These are phyloP conservation scores for Benincasa hispida DNA, from an alignment of 306 rosid species.

Conservation along the genomic window DNA sequence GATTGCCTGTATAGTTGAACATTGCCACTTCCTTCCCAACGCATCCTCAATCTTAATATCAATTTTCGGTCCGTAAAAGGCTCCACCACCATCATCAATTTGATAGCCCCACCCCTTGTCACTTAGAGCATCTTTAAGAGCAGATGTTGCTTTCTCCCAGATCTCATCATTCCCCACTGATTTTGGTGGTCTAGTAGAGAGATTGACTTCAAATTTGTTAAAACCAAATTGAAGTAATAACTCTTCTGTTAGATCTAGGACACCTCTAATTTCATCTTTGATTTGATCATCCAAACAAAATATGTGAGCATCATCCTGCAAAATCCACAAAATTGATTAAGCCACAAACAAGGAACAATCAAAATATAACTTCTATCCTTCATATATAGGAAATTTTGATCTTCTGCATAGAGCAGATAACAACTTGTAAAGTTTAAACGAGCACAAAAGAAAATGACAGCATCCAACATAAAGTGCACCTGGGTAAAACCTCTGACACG, in stretches of 20 bases:
- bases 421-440: background rate
- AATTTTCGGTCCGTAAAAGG: slow-evolving; percentile 96
- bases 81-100: slow-evolving; percentile 96
- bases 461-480: slow-evolving; percentile 21
- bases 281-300: slow-evolving; percentile 90
- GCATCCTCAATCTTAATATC: slow-evolving; percentile 99
- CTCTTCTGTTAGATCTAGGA: slow-evolving; percentile 84
- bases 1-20: slow-evolving; percentile 92
- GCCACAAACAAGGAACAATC: background rate
- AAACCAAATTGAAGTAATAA: slow-evolving; percentile 76
- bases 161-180: slow-evolving; percentile 75
- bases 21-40: slow-evolving; percentile 99
- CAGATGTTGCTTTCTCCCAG: slow-evolving; percentile 82
- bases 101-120: slow-evolving; percentile 87
- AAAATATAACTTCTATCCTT: background rate
- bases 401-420: background rate
- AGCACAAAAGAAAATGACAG: background rate
- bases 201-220: slow-evolving; percentile 80
- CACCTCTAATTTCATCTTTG: slow-evolving; percentile 89
- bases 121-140: slow-evolving; percentile 82
- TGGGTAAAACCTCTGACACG: slow-evolving; percentile 97
- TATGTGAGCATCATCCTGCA: slow-evolving; percentile 97
- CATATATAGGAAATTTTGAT: background rate
- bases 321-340: slow-evolving; percentile 11
- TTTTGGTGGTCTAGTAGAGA: slow-evolving; percentile 88